Evolutionary conservation across 2,329 filamentous ascomycete species (phyloP).

Genomic region (Fusarium pseudonygamai): DNA sequence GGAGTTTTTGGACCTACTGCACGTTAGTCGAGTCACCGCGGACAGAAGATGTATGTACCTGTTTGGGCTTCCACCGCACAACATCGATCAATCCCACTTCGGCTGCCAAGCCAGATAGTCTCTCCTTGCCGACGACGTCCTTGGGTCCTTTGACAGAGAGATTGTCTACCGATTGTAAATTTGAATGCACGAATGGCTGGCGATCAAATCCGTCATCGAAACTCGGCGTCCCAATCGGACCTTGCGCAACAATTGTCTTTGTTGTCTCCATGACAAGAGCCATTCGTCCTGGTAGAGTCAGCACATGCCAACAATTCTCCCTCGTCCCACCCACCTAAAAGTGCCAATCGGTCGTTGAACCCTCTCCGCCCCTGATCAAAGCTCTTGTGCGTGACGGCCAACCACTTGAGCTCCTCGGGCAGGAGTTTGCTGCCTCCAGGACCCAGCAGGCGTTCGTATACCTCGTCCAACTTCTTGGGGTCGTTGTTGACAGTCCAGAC

Average conservation of each 20-base stretch:
- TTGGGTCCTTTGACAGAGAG: constrained; percentile 69
- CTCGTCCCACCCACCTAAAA: constrained; percentile 70
- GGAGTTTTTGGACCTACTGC: constrained; percentile 69
- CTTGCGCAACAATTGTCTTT: constrained; percentile 50
- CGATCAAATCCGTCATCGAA: constrained; percentile 63
- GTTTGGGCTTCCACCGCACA: constrained; percentile 86
- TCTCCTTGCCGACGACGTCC: constrained; percentile 69
- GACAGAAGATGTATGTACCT: constrained; percentile 62
- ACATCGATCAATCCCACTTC: constrained; percentile 78
- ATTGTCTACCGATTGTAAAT: constrained; percentile 77
- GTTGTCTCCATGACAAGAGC: constrained; percentile 52
- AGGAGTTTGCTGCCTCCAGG: constrained; percentile 76
- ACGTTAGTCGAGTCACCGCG: neutral
- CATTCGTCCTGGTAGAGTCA: constrained; percentile 47
- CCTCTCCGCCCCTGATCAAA: constrained; percentile 95
- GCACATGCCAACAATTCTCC: neutral
- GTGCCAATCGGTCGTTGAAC: constrained; percentile 93
- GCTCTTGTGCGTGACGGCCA: constrained; percentile 97
- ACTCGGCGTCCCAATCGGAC: constrained; percentile 41
- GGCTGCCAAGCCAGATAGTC: constrained; percentile 73
- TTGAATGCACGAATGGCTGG: constrained; percentile 74
- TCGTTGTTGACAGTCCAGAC: constrained; percentile 78
- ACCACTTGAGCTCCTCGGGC: constrained; percentile 93
- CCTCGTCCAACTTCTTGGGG: constrained; percentile 76
- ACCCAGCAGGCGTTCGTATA: constrained; percentile 82